Conservation (phyloP, 345 rosid species). For the Eucalyptus grandis region DNA sequence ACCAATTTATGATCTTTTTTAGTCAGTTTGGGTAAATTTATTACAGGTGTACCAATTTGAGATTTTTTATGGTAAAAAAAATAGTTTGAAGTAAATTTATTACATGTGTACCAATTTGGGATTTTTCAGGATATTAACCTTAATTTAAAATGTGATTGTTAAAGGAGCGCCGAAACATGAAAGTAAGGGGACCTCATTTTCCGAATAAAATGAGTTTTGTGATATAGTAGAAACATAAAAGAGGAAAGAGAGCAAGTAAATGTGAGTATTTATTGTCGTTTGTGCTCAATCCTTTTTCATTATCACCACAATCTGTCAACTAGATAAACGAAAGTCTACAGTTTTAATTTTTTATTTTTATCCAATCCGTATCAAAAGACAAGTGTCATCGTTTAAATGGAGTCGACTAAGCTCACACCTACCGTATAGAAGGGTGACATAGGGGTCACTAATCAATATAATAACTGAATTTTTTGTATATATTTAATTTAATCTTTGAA, state of each 20-base stretch:
- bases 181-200: not conserved
- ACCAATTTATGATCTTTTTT: too few species aligned
- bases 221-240: too few species aligned
- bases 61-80: too few species aligned
- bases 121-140: accelerated
- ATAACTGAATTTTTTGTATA: accelerated
- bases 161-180: not conserved
- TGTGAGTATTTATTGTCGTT: too few species aligned
- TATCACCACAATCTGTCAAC: too few species aligned
- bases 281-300: too few species aligned
- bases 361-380: not conserved
- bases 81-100: too few species aligned
- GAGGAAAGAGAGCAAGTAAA: not conserved
- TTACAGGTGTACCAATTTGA: accelerated
- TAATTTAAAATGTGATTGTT: not conserved
- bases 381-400: not conserved
- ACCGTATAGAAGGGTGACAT: not conserved
- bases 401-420: not conserved
- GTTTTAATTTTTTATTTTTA: too few species aligned
- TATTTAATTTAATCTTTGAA: accelerated
- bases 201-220: too few species aligned
- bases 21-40: accelerated
- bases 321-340: too few species aligned
- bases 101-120: accelerated
- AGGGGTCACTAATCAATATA: too few species aligned